Conservation (phyloP, 2,329 filamentous ascomycete genomes). For the Colletotrichum spaethianum region DNA sequence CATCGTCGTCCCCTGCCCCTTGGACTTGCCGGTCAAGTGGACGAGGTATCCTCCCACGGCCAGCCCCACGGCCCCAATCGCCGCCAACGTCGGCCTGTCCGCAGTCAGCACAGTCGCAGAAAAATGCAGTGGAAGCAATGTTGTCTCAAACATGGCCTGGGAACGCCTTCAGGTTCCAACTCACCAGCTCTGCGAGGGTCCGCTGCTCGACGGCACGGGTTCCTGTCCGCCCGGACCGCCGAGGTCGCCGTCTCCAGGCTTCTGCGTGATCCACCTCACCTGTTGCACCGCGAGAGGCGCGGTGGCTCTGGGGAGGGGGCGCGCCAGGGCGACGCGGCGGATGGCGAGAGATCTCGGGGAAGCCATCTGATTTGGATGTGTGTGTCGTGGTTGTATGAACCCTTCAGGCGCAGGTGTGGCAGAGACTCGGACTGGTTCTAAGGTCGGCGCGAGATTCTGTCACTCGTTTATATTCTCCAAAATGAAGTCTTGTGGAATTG, state of each 20-base stretch:
- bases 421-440: background rate
- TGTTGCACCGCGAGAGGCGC: constrained; percentile 6
- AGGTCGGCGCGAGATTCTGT: no score
- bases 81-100: constrained; percentile 27
- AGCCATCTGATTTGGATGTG: background rate
- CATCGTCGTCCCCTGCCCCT: background rate
- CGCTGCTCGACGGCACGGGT: constrained; percentile 20
- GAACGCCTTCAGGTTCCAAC: no score
- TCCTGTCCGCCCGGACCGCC: constrained; percentile 40
- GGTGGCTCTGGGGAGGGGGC: background rate
- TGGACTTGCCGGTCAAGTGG: constrained; percentile 36
- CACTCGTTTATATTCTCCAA: background rate
- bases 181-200: constrained; percentile 34
- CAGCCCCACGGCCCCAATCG: constrained; percentile 32
- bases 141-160: no score
- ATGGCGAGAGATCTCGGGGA: constrained; percentile 1
- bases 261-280: constrained; percentile 4
- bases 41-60: constrained; percentile 28
- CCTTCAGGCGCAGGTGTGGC: background rate
- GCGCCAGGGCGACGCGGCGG: background rate
- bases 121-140: background rate
- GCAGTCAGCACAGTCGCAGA: background rate
- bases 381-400: background rate
- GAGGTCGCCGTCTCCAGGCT: constrained; percentile 34
- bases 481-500: background rate